phyloP scores from a whole-genome alignment of 129 eudicot genomes.

The Dittrichia graveolens region DNA sequence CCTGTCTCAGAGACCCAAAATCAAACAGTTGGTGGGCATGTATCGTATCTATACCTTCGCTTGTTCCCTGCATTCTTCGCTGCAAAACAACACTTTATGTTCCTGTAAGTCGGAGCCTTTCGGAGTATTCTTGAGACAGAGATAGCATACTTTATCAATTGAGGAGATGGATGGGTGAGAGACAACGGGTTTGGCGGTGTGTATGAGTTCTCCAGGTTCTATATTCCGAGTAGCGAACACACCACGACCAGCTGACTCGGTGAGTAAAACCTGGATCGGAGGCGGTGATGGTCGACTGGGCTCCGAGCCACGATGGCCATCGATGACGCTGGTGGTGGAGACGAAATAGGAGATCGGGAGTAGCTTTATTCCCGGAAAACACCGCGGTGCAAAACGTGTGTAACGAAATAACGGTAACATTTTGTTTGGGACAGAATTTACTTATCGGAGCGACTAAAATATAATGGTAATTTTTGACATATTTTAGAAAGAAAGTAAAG shows the following conservation, averaged over 20 bases:
- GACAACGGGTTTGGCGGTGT: constrained; percentile 69
- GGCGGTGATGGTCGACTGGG: constrained; percentile 54
- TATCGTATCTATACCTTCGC: constrained; percentile 50
- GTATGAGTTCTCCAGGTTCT: constrained; percentile 76
- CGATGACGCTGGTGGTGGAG: constrained; percentile 39
- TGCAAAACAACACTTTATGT: constrained; percentile 52
- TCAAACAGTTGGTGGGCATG: constrained; percentile 52
- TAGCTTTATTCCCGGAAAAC: constrained; percentile 17
- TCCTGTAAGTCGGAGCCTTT: constrained; percentile 1
- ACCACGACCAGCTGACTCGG: constrained; percentile 83
- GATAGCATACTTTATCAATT: constrained; percentile 57
- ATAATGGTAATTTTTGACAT: background rate
- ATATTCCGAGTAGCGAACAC: constrained; percentile 85
- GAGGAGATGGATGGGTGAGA: constrained; percentile 71
- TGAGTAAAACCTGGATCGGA: constrained; percentile 68
- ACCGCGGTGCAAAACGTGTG: constrained; percentile 39
- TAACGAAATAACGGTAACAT: constrained; percentile 44
- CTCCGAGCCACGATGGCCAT: constrained; percentile 21
- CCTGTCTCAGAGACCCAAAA: constrained; percentile 25
- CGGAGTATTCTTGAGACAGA: constrained; percentile 54
- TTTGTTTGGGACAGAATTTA: constrained; percentile 3
- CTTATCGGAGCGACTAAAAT: background rate
- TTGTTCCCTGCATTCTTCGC: constrained; percentile 58
- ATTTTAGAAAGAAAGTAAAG: background rate
- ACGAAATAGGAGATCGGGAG: constrained; percentile 28